Conservation (phyloP, 495 filamentous ascomycete species). For the Beverwykella pulmonaria region DNA sequence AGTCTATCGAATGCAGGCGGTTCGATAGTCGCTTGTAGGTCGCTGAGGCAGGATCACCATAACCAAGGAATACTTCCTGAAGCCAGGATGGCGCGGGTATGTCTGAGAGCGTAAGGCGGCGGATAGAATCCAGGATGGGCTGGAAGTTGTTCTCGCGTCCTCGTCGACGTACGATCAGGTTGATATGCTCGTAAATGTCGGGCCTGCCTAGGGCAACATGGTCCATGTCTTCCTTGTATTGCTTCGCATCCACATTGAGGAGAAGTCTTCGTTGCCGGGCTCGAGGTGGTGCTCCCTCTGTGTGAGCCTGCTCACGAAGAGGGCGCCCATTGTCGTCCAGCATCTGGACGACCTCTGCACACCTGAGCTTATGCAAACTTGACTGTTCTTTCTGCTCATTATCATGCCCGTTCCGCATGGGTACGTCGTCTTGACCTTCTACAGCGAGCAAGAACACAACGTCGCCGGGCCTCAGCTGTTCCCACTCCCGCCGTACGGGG, state of each 20-base stretch:
- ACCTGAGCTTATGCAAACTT: constrained; percentile 71
- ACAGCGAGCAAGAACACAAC: constrained; percentile 86
- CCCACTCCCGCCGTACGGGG: constrained; percentile 83
- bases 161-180: constrained; percentile 81
- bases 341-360: constrained; percentile 84
- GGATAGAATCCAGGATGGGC: constrained; percentile 87
- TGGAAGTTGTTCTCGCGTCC: constrained; percentile 98
- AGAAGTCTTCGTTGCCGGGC: constrained; percentile 69
- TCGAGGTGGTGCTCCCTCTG: constrained; percentile 57
- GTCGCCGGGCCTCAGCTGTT: constrained; percentile 83
- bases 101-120: constrained; percentile 80
- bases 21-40: constrained; percentile 83
- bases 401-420: constrained; percentile 57
- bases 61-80: constrained; percentile 94
- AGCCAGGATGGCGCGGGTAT: constrained; percentile 88
- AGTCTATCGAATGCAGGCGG: constrained; percentile 76
- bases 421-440: constrained; percentile 56
- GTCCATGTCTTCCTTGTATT: constrained; percentile 78
- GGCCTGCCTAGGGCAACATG: constrained; percentile 62
- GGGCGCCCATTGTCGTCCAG: constrained; percentile 84
- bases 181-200: constrained; percentile 83
- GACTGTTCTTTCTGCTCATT: constrained; percentile 56
- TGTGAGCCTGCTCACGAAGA: constrained; percentile 62
- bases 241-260: constrained; percentile 76
- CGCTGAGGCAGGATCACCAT: constrained; percentile 87